These are phyloP conservation scores for Phialophora chinensis DNA, from an alignment of 2,329 filamentous ascomycete species.

Conservation along the genomic window DNA sequence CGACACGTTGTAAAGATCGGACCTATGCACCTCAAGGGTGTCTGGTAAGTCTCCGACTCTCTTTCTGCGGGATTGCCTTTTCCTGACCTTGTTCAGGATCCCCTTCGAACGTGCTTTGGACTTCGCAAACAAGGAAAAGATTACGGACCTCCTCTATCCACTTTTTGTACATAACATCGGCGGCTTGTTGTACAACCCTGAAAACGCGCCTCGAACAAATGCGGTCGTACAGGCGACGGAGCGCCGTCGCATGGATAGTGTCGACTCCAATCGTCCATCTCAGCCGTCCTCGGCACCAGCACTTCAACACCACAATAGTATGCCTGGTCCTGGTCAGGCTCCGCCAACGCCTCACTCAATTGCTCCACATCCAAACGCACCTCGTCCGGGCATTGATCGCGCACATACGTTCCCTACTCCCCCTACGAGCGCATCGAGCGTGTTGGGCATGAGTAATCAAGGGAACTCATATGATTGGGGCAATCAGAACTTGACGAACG, in stretches of 20 bases:
- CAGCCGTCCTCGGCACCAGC: slow-evolving; percentile 62
- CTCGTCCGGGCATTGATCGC: slow-evolving; percentile 77
- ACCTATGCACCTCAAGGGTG: slow-evolving; percentile 97
- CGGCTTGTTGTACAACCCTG: slow-evolving; percentile 88
- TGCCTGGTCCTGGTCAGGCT: slow-evolving; percentile 66
- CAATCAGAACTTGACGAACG: slow-evolving; percentile 66
- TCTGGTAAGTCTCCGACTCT: slow-evolving; percentile 69
- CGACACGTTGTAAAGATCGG: slow-evolving; percentile 98
- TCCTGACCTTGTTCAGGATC: slow-evolving; percentile 68
- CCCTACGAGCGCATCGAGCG: slow-evolving; percentile 87
- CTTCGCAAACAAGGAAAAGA: slow-evolving; percentile 99
- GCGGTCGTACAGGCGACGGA: slow-evolving; percentile 85
- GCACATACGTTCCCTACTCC: slow-evolving; percentile 94
- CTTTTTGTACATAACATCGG: slow-evolving; percentile 98
- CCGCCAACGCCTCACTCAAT: slow-evolving; percentile 72
- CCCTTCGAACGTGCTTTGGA: slow-evolving; percentile 97
- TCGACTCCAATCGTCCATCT: slow-evolving; percentile 56
- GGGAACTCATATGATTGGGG: slow-evolving; percentile 82
- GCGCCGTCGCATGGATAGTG: slow-evolving; percentile 72
- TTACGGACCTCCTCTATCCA: slow-evolving; percentile 92
- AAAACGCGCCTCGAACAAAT: slow-evolving; percentile 80
- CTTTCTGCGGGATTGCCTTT: not conserved
- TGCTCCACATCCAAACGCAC: slow-evolving; percentile 62
- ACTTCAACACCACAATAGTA: slow-evolving; percentile 68
- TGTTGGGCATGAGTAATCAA: slow-evolving; percentile 76